A percentile compares a stretch with the other conserved stretches of the same genome.
Conservation (phyloP, 306 rosid species). For the Abrus precatorius region DNA sequence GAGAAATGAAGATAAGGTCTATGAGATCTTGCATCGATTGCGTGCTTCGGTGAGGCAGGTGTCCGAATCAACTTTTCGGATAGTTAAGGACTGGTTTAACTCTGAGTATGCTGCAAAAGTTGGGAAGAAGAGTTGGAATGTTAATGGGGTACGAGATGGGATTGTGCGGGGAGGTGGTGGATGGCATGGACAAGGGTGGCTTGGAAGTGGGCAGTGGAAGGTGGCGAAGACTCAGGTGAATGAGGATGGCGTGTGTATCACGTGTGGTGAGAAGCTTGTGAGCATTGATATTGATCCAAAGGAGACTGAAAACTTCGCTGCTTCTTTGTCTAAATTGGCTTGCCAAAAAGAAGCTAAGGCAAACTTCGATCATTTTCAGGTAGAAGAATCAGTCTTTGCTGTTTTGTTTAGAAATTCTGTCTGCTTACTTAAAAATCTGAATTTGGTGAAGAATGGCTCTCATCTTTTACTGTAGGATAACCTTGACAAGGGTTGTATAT, state of each 20-base stretch:
- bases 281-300: constrained; percentile 89
- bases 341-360: constrained; percentile 63
- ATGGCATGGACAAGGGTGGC: constrained; percentile 99
- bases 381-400: constrained; percentile 44
- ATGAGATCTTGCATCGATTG: constrained; percentile 78
- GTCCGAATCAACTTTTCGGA: constrained; percentile 66
- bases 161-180: constrained; percentile 84
- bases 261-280: constrained; percentile 75
- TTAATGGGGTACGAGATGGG: constrained; percentile 63
- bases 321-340: constrained; percentile 76
- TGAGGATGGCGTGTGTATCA: constrained; percentile 67
- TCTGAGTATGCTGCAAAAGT: constrained; percentile 61
- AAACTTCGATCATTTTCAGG: constrained; percentile 76
- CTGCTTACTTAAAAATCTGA: constrained; percentile 32
- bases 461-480: constrained; percentile 35
- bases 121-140: constrained; percentile 77
- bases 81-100: constrained; percentile 79
- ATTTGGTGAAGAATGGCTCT: constrained; percentile 25
- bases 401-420: constrained; percentile 36
- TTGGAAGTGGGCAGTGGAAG: constrained; percentile 88
- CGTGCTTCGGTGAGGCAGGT: constrained; percentile 82
- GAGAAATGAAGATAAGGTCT: constrained; percentile 69
- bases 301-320: constrained; percentile 81
- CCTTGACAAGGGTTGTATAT: constrained; percentile 29
- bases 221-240: constrained; percentile 72